Conservation (phyloP, 2,329 filamentous ascomycete species). For the Fusarium proliferatum region DNA sequence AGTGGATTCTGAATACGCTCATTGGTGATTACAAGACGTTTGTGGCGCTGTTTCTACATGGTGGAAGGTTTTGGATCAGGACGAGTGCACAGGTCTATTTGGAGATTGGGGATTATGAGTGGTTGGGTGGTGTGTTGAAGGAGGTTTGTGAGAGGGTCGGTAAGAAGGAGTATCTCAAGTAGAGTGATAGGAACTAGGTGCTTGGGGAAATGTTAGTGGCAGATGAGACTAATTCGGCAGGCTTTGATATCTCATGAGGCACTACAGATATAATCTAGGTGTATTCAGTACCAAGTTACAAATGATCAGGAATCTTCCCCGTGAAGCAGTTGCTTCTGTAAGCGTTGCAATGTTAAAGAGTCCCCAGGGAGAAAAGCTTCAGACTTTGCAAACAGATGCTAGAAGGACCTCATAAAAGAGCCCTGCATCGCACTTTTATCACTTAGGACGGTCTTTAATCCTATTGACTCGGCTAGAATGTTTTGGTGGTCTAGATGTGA, state of each 20-base stretch:
- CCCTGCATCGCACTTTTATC: background rate
- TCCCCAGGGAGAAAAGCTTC: background rate
- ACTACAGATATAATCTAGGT: background rate
- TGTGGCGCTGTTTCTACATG: slow-evolving; percentile 71
- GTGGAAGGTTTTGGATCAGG: slow-evolving; percentile 73
- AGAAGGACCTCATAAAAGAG: background rate
- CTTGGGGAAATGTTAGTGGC: background rate
- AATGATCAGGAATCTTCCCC: background rate
- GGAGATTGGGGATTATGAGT: slow-evolving; percentile 82
- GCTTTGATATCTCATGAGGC: background rate
- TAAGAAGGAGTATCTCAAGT: slow-evolving; percentile 49
- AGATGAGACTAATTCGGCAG: background rate
- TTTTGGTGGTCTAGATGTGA: background rate
- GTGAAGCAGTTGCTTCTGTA: background rate
- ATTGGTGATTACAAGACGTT: slow-evolving; percentile 76
- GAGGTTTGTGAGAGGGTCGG: slow-evolving; percentile 56
- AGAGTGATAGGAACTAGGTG: background rate
- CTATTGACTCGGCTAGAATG: background rate
- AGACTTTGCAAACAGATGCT: background rate
- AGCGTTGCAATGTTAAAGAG: background rate
- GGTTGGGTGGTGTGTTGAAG: slow-evolving; percentile 69
- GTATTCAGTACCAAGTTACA: background rate
- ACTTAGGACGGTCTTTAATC: background rate
- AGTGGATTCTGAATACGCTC: slow-evolving; percentile 69
- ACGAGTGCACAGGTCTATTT: slow-evolving; percentile 87